Evolutionary conservation across 768 basidiomycete species (phyloP).

Genomic region (Termitomyces sp.): DNA sequence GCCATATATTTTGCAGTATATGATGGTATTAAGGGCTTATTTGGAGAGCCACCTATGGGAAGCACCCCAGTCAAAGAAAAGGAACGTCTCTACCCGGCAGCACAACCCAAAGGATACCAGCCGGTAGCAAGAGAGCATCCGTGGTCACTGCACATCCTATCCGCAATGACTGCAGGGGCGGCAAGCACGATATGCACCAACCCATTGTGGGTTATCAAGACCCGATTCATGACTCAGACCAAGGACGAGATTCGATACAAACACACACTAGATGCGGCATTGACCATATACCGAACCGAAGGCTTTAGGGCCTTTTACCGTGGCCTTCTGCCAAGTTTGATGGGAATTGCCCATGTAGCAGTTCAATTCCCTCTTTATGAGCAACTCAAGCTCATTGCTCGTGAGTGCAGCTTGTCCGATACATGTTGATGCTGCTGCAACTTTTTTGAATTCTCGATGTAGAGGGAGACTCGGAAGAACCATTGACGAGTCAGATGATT

Average conservation of each 20-base stretch:
- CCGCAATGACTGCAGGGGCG: conserved; percentile 95
- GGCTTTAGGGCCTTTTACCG: conserved; percentile 90
- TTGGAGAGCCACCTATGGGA: conserved; percentile 64
- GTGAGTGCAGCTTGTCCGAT: conserved; percentile 46
- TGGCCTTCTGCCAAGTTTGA: conserved; percentile 86
- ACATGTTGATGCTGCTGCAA: conserved; percentile 4
- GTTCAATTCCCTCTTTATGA: conserved; percentile 99
- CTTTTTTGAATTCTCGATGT: neutral
- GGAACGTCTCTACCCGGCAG: conserved; percentile 72
- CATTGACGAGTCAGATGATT: conserved; percentile 62
- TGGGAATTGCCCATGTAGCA: conserved; percentile 93
- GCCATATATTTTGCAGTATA: conserved; percentile 99
- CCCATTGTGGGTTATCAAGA: conserved; percentile 99
- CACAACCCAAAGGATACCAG: conserved; percentile 84
- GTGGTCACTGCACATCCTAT: conserved; percentile 86
- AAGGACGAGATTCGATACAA: conserved; percentile 75
- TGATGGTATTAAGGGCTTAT: conserved; percentile 86
- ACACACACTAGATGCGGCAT: conserved; percentile 87
- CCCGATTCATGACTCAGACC: conserved; percentile 96
- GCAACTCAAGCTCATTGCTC: conserved; percentile 79
- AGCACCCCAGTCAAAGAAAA: conserved; percentile 16
- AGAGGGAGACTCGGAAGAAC: conserved; percentile 46
- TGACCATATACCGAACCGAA: conserved; percentile 87
- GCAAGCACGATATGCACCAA: conserved; percentile 92
- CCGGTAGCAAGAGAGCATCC: conserved; percentile 77